These are phyloP conservation scores for Ogataea minuta DNA, from an alignment of 805 yeast genomes.

Conservation along the genomic window DNA sequence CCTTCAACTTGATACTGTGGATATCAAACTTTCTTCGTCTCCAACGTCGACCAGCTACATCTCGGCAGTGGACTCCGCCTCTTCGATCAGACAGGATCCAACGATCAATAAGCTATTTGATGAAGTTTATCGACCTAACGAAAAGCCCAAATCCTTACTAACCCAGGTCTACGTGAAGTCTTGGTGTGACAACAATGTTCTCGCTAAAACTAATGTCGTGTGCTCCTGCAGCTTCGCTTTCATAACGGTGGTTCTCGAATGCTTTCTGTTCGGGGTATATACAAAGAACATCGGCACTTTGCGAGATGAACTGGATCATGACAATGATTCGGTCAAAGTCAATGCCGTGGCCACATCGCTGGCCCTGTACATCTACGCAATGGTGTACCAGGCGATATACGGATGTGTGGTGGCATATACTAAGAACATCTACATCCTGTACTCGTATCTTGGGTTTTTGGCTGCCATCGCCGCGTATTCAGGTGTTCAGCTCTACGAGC, in stretches of 20 bases:
- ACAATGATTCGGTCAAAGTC: conserved; percentile 6
- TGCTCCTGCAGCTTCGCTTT: conserved; percentile 37
- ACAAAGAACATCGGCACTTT: conserved; percentile 31
- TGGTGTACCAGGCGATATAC: conserved; percentile 39
- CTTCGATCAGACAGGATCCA: conserved; percentile 1
- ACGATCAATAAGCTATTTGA: conserved; percentile 10
- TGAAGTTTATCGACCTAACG: conserved; percentile 10
- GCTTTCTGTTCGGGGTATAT: conserved; percentile 40
- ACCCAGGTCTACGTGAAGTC: conserved; percentile 8
- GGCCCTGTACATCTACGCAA: conserved; percentile 44
- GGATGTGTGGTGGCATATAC: conserved; percentile 37
- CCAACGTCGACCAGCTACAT: background rate
- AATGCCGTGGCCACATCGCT: conserved; percentile 35
- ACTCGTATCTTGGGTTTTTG: conserved; percentile 33
- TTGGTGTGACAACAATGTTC: conserved; percentile 17
- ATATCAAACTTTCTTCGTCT: background rate
- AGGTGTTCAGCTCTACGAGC: conserved; percentile 42
- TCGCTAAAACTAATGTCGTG: conserved; percentile 27
- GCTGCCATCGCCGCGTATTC: conserved; percentile 44
- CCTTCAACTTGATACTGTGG: too few relatives aligned
- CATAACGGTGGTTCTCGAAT: conserved; percentile 37
- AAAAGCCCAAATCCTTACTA: conserved; percentile 2
- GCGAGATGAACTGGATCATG: conserved; percentile 6
- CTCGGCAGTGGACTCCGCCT: background rate
- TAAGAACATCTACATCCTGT: conserved; percentile 38